Conservation (phyloP, 1,284 basidiomycete genomes). For the Marasmius fiardii region DNA sequence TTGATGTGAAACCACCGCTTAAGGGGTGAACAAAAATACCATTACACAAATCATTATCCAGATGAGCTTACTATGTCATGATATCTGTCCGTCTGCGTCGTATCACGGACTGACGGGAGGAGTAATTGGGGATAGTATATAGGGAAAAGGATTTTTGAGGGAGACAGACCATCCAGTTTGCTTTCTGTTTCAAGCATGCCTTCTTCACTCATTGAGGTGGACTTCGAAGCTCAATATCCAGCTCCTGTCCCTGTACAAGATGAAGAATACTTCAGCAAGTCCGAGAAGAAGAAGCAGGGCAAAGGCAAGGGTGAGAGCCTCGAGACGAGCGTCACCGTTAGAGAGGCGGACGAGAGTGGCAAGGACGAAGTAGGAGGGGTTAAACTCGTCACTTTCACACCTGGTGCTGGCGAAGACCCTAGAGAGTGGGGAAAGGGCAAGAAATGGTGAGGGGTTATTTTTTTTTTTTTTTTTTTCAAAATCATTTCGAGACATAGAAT, state of each 20-base stretch:
- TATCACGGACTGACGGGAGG: not conserved
- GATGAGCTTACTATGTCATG: too few species aligned
- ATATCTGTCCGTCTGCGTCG: not conserved
- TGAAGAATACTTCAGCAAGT: not conserved
- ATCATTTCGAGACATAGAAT: too few species aligned
- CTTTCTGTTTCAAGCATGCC: not conserved
- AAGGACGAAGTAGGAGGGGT: constrained; percentile 18
- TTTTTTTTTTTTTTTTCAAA: not conserved
- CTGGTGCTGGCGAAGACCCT: constrained; percentile 33
- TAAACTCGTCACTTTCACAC: constrained; percentile 30
- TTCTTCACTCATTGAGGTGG: not conserved
- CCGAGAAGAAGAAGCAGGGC: not conserved
- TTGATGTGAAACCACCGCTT: too few species aligned
- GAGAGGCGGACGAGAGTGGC: not conserved
- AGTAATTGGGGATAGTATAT: not conserved
- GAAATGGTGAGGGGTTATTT: constrained; percentile 28
- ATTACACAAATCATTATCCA: too few species aligned
- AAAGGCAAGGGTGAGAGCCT: not conserved
- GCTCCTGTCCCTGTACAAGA: not conserved
- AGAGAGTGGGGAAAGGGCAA: constrained; percentile 28
- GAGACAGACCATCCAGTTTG: not conserved
- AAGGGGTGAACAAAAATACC: too few species aligned
- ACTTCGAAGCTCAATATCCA: not conserved
- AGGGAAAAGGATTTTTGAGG: too few species aligned
- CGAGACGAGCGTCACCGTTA: not conserved